Conservation (phyloP, 2,329 filamentous ascomycete species). For the Apiospora phragmitis region DNA sequence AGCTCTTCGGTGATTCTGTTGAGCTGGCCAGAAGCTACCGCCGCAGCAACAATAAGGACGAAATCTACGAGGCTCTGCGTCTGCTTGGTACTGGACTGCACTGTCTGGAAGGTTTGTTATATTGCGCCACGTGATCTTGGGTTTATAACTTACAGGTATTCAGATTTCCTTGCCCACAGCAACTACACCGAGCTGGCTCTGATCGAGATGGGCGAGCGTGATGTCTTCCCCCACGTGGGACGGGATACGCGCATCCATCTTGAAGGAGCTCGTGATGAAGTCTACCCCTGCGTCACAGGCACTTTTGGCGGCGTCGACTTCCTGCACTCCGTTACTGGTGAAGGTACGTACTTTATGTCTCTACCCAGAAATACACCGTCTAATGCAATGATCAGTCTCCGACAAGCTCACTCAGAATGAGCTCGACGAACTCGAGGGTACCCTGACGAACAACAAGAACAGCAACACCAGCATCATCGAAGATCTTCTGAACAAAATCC, state of each 20-base stretch:
- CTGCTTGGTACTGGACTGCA: constrained; percentile 86
- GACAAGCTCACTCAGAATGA: constrained; percentile 93
- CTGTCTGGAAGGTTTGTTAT: constrained; percentile 70
- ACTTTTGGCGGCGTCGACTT: constrained; percentile 96
- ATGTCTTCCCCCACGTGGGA: constrained; percentile 87
- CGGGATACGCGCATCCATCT: constrained; percentile 70
- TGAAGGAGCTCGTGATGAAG: constrained; percentile 61
- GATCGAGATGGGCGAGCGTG: constrained; percentile 79
- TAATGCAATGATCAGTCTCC: constrained; percentile 53
- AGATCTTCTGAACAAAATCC: constrained; percentile 79
- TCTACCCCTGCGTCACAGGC: constrained; percentile 85
- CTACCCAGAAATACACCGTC: not conserved
- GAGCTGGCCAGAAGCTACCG: constrained; percentile 77
- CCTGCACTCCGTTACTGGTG: constrained; percentile 78
- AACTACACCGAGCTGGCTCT: constrained; percentile 90
- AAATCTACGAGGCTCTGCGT: constrained; percentile 83
- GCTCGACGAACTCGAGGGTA: constrained; percentile 83
- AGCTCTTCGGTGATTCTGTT: constrained; percentile 72
- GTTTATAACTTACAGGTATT: constrained; percentile 9
- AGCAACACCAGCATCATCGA: constrained; percentile 74
- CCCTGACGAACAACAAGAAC: constrained; percentile 65
- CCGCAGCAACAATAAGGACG: constrained; percentile 65
- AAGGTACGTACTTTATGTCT: constrained; percentile 43
- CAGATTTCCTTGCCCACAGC: constrained; percentile 88
- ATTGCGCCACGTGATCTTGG: not conserved